Base-by-base conservation (phyloP, 352 stramenopile species). In the Achlya hypogyna region DNA sequence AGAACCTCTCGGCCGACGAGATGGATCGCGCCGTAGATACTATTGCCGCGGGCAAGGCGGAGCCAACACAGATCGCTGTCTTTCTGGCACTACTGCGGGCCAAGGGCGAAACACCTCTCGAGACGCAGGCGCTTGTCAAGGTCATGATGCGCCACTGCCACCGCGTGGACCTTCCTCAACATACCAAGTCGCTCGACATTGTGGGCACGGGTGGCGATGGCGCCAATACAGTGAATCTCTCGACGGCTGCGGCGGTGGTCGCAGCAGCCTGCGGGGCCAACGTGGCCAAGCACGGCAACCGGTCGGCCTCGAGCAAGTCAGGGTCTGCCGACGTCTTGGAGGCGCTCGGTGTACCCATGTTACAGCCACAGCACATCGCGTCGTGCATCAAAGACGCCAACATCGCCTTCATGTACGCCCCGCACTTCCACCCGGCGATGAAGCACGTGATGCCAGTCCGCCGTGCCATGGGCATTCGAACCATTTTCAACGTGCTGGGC, bases 181-280 rank as follows among this genome's bases (percentile, higher is more conserved):
- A 67, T 47, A 12, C 52, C 29, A 94, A 95, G 35, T 86, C 98
- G 34, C 78, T 99, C 14, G 97, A 99, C 75, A 99, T 99, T 72
- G 97, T 99, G 20, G 97, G 97, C 52, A 99, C 97, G 3, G 97
- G 97, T 53, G 97, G 97, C 53, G 97, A 99, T 72, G 96, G 96
- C 53, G 96, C 96, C 34, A 89, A 98, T 75, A 99, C 97, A 0
- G 98, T 99, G 69, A 99, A 99, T 73, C 88, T 99, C 63, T 98
- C 87, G 47, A 99, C 97, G 0, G 94, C 95, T 0, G 90, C 89
- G 5, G 90, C 96, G 0, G 90, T 99, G 12, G 70, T 99, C 18
- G 91, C 93, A 1, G 96, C 97, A 0, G 93, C 96, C 0, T 97
- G 88, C 68, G 97, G 97, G 20, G 84, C 84, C 4, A 69, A 88